Percentiles rank a stretch among this genome's conserved stretches.
Conservation (phyloP, 1,284 basidiomycete species). For the Moniliella sp. region DNA sequence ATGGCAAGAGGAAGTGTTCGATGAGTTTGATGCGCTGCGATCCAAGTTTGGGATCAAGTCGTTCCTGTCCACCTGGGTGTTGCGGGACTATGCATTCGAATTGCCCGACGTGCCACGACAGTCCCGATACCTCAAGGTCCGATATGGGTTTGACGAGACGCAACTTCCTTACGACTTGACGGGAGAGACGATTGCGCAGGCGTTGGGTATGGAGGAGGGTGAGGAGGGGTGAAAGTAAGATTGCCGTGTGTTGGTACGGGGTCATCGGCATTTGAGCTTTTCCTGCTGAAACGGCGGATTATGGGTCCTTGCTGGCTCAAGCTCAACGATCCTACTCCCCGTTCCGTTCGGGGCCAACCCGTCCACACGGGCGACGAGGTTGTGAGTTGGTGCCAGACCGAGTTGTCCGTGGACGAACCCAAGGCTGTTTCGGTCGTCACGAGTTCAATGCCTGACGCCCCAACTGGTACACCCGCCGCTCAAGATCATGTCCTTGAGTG, state of each 20-base stretch:
- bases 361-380: no score
- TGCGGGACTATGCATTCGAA: constrained; percentile 79
- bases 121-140: constrained; percentile 61
- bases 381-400: constrained; percentile 46
- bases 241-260: no score
- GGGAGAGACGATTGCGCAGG: constrained; percentile 61
- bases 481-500: constrained; percentile 67
- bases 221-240: no score
- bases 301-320: constrained; percentile 97
- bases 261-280: constrained; percentile 73
- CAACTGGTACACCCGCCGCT: constrained; percentile 67
- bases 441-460: constrained; percentile 51
- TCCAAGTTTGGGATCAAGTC: constrained; percentile 53
- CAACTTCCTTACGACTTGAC: constrained; percentile 45
- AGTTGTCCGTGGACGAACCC: constrained; percentile 62
- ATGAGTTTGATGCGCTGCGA: constrained; percentile 62
- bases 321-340: constrained; percentile 37
- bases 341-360: no score
- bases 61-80: constrained; percentile 49
- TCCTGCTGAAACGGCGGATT: constrained; percentile 86
- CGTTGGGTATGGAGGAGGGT: no score
- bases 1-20: constrained; percentile 46
- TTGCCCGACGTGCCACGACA: constrained; percentile 61
- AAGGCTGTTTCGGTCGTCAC: constrained; percentile 67
- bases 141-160: constrained; percentile 33